Conservation (phyloP, 148 eudicot species). For the Spergularia bocconei region DNA sequence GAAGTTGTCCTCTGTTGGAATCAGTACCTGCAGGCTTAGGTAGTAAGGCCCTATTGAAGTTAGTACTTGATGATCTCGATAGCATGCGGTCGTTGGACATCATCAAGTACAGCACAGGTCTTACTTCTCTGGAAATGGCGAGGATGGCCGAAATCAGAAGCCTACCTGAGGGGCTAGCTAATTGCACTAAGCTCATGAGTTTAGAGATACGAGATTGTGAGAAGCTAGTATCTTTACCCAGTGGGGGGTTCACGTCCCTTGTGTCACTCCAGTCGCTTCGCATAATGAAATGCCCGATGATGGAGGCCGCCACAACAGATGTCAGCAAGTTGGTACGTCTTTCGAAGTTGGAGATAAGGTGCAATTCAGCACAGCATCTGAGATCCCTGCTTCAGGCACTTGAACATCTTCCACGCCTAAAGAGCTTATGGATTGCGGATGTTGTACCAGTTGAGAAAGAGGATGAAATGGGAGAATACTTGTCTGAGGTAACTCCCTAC, state of each 20-base stretch:
- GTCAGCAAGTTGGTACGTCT: neutral
- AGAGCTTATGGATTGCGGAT: neutral
- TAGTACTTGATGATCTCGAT: neutral
- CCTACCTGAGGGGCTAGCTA: slow-evolving; percentile 6
- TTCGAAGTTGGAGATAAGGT: neutral
- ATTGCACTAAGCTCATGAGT: neutral
- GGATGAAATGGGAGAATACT: neutral
- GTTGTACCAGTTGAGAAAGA: neutral
- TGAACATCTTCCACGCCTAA: neutral
- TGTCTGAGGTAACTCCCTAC: neutral
- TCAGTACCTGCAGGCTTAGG: neutral
- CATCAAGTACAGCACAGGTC: neutral
- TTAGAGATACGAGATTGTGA: neutral
- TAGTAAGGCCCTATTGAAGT: neutral
- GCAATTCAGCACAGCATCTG: neutral
- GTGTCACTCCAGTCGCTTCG: neutral
- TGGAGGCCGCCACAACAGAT: neutral
- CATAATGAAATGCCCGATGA: neutral
- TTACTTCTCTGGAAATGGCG: neutral
- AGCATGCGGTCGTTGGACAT: neutral
- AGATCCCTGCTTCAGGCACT: neutral
- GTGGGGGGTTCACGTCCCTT: neutral
- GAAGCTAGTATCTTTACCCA: neutral
- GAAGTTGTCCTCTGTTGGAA: neutral
- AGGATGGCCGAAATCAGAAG: neutral